Conservation (phyloP, 2,329 filamentous ascomycete species). For the Fusarium tuaranense region DNA sequence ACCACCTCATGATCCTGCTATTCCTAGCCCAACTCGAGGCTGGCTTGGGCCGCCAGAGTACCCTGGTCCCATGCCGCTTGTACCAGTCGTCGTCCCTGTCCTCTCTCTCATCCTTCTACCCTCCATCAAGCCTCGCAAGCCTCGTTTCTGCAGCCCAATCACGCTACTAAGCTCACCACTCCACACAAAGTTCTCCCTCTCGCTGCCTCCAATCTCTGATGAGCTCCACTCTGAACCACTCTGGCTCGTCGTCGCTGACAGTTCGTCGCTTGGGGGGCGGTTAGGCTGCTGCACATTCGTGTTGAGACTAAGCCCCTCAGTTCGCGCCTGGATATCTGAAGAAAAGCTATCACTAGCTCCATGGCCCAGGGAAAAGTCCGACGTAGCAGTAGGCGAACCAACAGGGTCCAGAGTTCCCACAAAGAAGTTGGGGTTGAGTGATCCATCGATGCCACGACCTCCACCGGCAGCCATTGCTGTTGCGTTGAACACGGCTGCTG, state of each 20-base stretch:
- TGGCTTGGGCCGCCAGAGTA: constrained; percentile 42
- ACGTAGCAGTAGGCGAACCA: constrained; percentile 48
- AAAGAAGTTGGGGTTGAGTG: constrained; percentile 72
- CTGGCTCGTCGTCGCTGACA: constrained; percentile 62
- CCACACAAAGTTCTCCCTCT: constrained; percentile 73
- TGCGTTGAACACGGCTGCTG: constrained; percentile 97
- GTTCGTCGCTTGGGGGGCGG: constrained; percentile 59
- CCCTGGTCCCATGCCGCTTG: constrained; percentile 27
- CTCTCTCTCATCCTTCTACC: constrained; percentile 86
- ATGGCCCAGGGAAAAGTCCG: constrained; percentile 50
- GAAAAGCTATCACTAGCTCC: constrained; percentile 45
- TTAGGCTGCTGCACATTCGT: constrained; percentile 53
- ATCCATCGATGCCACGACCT: constrained; percentile 82
- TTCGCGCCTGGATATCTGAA: constrained; percentile 49
- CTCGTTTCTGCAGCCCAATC: constrained; percentile 94
- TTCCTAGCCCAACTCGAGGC: constrained; percentile 64
- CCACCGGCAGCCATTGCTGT: constrained; percentile 98
- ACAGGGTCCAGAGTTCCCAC: constrained; percentile 62
- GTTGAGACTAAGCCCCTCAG: constrained; percentile 61
- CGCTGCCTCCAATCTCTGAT: constrained; percentile 63
- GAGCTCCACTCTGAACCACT: constrained; percentile 69
- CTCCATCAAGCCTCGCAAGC: constrained; percentile 93
- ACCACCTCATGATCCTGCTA: constrained; percentile 57
- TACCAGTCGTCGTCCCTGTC: constrained; percentile 57
- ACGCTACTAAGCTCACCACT: constrained; percentile 85